These are phyloP conservation scores for Holtermanniella nyarrowii DNA, from an alignment of 768 basidiomycete genomes.

Conservation along the genomic window DNA sequence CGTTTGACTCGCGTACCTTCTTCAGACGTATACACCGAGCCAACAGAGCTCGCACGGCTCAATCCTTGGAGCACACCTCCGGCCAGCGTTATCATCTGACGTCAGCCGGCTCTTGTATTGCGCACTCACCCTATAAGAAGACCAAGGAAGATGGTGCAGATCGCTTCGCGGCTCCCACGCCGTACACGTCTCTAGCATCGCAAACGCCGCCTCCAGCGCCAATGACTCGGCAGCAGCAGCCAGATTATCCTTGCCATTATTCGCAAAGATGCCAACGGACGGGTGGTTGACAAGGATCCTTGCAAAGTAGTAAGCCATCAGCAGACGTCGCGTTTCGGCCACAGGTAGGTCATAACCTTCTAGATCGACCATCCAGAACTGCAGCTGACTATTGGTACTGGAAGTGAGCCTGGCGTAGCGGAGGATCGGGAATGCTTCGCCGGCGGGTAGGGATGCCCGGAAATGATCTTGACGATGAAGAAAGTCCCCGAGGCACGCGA, in stretches of 20 bases:
- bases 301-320: constrained; percentile 5
- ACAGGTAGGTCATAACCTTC: not conserved
- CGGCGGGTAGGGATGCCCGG: not conserved
- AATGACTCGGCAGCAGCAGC: constrained; percentile 4
- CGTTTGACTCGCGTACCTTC: too few species aligned
- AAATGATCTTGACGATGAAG: not conserved
- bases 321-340: constrained; percentile 5
- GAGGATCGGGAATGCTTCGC: not conserved
- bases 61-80: not conserved
- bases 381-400: constrained; percentile 5
- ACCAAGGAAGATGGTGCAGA: constrained; percentile 12
- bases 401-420: constrained; percentile 1
- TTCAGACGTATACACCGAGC: too few species aligned
- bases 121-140: constrained; percentile 10
- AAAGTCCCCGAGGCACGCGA: constrained; percentile 9
- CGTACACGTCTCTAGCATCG: constrained; percentile 10
- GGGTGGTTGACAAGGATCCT: constrained; percentile 4
- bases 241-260: not conserved
- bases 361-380: constrained; percentile 11
- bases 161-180: constrained; percentile 8
- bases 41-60: too few species aligned
- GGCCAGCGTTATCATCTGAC: not conserved
- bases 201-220: constrained; percentile 7
- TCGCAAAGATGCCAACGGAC: not conserved
- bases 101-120: not conserved